Evolutionary conservation across 345 rosid genomes (phyloP), one percentile per base, ranked within the genome.

Genomic region (Boechera stricta): DNA sequence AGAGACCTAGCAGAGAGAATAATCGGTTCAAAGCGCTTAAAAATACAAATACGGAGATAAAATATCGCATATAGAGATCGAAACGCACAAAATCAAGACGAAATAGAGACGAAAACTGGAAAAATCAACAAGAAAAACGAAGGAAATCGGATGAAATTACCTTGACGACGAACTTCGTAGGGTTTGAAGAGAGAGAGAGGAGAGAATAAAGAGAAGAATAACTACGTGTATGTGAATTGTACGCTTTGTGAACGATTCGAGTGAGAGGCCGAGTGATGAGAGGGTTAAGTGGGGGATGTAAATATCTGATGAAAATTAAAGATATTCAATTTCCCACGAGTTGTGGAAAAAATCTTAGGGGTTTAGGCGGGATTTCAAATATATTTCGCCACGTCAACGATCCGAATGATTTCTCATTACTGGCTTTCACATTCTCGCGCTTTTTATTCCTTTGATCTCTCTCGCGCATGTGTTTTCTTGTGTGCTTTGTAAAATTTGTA

Each of bases 351-450:
- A 5, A 4, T 28, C 31, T 77, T 71, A 75, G 80, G 91, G 92
- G 89, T 91, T 89, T 88, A 81, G 92, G 92, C 91, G 96, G 91
- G 94, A 86, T 88, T 86, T 87, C 77, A 77, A 75, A 82, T 66
- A 39, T n/a, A 77, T 81, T 54, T 52, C 39, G 82, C 88, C 98
- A 94, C 51, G 93, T 94, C 89, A 87, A 1, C 85, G 65, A 90
- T 94, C 97, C 81, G 62, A 4, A 92, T 72, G 74, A 39, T 78
- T 49, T 45, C 0, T 33, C 3, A 0, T 10, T 0, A 84, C 80
- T 84, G 84, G 85, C 53, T 68, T 78, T 68, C 76, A 38, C 7
- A n/a, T 69, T 75, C 72, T 66, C 71, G 57, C 75, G 86, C 80
- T 57, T 80, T 47, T 71, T 32, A 16, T 61, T 72, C 61, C 28